phyloP scores from a whole-genome alignment of 2,329 filamentous ascomycete species.

The Fusarium sp. region DNA sequence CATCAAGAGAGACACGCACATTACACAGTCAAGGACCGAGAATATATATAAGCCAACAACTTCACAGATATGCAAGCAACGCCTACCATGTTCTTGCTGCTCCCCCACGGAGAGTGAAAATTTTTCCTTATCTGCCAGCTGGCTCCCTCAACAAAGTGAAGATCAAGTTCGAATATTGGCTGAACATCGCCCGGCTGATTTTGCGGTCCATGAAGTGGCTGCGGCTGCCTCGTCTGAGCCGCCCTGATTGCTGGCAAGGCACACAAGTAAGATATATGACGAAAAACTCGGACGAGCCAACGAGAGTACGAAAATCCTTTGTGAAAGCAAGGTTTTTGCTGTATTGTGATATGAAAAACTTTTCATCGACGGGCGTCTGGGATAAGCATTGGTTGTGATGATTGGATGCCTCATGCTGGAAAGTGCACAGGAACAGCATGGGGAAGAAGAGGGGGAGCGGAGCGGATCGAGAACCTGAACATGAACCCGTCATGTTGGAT shows the following conservation, averaged over 20 bases:
- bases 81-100: neutral
- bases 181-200: slow-evolving; percentile 7
- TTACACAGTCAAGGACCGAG: neutral
- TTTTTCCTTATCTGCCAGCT: slow-evolving; percentile 35
- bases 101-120: slow-evolving; percentile 17
- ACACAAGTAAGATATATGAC: slow-evolving; percentile 5
- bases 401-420: slow-evolving; percentile 26
- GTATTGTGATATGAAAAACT: slow-evolving; percentile 30
- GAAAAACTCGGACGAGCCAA: slow-evolving; percentile 6
- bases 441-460: slow-evolving; percentile 19
- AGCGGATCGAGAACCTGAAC: slow-evolving; percentile 26
- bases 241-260: slow-evolving; percentile 30
- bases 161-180: slow-evolving; percentile 17
- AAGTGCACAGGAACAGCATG: slow-evolving; percentile 29
- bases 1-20: neutral
- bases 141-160: slow-evolving; percentile 23
- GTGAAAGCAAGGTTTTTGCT: neutral
- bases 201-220: slow-evolving; percentile 3
- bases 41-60: slow-evolving; percentile 20
- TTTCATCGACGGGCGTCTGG: slow-evolving; percentile 36
- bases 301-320: slow-evolving; percentile 1
- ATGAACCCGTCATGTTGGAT: neutral
- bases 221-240: slow-evolving; percentile 34
- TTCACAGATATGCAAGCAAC: slow-evolving; percentile 1
- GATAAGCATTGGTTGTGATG: slow-evolving; percentile 28